Evolutionary conservation across 768 basidiomycete species (phyloP), one percentile per base, ranked within the genome.

Genomic region (Pisolithus sp.): DNA sequence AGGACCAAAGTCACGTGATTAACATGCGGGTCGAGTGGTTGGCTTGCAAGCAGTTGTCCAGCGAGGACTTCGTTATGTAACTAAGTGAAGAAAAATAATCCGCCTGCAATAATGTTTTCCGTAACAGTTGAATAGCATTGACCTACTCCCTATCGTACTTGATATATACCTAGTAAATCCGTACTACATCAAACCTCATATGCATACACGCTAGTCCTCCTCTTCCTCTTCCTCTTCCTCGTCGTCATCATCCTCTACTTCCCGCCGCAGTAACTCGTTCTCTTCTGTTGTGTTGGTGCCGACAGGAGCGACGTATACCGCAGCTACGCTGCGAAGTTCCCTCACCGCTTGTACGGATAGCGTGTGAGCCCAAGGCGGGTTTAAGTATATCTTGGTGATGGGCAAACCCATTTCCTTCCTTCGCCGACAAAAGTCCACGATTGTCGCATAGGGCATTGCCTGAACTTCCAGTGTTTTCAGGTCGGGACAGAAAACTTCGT

Each of bases 231-330:
- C 9, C 34, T 20, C 20, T 8, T 13, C 24, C 7, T 7, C 26
- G 6, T 42, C 18, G 9, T 48, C n/a, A 23, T 10, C 43, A 45
- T 18, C 55, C 0, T 54, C 26, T 58, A 28, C 58, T 59, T 17
- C 52, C 13, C 57, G 57, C 21, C 51, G 51, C 52, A 72, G 40
- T 36, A 78, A 24, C 40, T 48, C 62, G 41, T 66, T 65, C 59
- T 81, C 80, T 56, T 81, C 79, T 2, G 65, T 62, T n/a, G 78
- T 73, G 47, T 68, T 75, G 9, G 70, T 60, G 5, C 76, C 75
- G 4, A 62, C 53, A 24, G 70, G 56, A 8, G 61, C 61, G 26
- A 65, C 53, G 20, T 58, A 64, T n/a, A 77, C 56, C 2, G 45
- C 36, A 7, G 45, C 48, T 41, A 69, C 65, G 41, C 69, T 63